These are phyloP conservation scores for Galeopsis tetrahit DNA, from an alignment of 257 asterid genomes.

Conservation along the genomic window DNA sequence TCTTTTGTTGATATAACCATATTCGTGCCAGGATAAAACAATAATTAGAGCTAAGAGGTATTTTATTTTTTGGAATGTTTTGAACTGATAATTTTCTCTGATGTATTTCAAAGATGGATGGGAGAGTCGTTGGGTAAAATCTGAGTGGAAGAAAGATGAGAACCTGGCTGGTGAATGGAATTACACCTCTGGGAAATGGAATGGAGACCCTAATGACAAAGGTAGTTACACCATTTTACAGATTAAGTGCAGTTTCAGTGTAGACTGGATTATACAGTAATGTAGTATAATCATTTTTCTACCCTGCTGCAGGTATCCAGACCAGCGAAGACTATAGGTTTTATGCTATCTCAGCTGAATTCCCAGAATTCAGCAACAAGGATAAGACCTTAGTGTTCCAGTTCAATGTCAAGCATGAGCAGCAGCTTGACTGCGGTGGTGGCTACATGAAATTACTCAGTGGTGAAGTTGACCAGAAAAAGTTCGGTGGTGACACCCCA, in stretches of 20 bases:
- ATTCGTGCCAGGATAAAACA: neutral
- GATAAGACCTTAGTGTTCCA: slow-evolving; percentile 81
- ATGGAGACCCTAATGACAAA: slow-evolving; percentile 76
- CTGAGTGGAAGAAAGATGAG: slow-evolving; percentile 95
- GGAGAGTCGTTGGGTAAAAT: slow-evolving; percentile 88
- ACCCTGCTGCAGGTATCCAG: slow-evolving; percentile 68
- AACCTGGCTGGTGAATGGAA: slow-evolving; percentile 91
- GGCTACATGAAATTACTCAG: slow-evolving; percentile 93
- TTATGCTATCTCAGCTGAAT: slow-evolving; percentile 89
- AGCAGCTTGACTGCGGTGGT: slow-evolving; percentile 98
- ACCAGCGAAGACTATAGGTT: slow-evolving; percentile 92
- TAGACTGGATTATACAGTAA: neutral
- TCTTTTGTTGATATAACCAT: neutral
- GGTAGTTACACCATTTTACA: slow-evolving; percentile 40
- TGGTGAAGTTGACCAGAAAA: slow-evolving; percentile 84
- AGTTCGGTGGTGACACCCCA: slow-evolving; percentile 90
- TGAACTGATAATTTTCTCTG: slow-evolving; percentile 32
- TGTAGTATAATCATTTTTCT: slow-evolving; percentile 4
- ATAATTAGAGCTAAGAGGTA: neutral
- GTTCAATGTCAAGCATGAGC: slow-evolving; percentile 92
- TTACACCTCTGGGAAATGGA: slow-evolving; percentile 90
- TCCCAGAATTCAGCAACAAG: slow-evolving; percentile 88
- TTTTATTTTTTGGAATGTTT: neutral
- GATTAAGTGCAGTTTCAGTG: neutral
- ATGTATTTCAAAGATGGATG: slow-evolving; percentile 62